A percentile compares a stretch with the other conserved stretches of the same genome.
Evolutionary conservation across 495 filamentous ascomycete genomes (phyloP).

Genomic region (Hypoxylon fragiforme): DNA sequence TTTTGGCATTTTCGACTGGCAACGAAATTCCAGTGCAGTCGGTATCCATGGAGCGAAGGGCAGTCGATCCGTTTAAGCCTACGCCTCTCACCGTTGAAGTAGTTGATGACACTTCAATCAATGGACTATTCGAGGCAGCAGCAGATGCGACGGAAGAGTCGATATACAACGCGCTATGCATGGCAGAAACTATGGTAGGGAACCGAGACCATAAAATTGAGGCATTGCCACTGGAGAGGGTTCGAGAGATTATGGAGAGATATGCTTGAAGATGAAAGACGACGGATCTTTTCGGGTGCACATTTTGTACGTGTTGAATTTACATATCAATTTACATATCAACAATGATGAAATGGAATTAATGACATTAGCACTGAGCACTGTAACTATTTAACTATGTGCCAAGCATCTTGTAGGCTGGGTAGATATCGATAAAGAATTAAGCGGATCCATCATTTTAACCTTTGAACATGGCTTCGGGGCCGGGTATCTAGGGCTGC

Average conservation of each 20-base stretch:
- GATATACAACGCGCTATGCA: constrained; percentile 56
- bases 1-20: constrained; percentile 57
- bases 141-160: constrained; percentile 57
- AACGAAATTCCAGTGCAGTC: constrained; percentile 45
- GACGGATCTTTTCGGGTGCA: no score
- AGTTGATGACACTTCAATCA: constrained; percentile 53
- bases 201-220: constrained; percentile 43
- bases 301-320: no score
- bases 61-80: constrained; percentile 40
- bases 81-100: constrained; percentile 42
- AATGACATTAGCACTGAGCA: no score
- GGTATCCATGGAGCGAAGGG: constrained; percentile 31
- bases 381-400: no score
- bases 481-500: no score
- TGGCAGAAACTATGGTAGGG: constrained; percentile 53
- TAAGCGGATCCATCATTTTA: no score
- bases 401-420: no score
- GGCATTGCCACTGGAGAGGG: constrained; percentile 49
- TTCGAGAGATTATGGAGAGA: constrained; percentile 52
- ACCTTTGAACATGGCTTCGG: no score
- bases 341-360: no score
- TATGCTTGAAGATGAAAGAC: constrained; percentile 26
- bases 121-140: constrained; percentile 53
- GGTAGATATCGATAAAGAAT: no score
- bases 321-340: neutral